These are phyloP conservation scores for Candida loeiensis DNA, from an alignment of 805 yeast species.

Conservation along the genomic window DNA sequence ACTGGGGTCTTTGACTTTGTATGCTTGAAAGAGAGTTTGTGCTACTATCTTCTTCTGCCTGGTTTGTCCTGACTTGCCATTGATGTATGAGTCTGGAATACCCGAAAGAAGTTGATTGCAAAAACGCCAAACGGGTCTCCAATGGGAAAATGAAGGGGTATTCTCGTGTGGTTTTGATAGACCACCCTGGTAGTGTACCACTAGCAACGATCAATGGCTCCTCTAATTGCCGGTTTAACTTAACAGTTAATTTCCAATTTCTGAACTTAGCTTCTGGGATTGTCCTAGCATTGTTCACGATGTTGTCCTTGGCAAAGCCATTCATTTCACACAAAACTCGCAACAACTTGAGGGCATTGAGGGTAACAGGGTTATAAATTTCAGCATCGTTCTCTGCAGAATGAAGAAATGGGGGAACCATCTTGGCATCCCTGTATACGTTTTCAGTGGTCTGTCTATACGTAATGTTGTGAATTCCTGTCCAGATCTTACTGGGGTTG, in stretches of 20 bases:
- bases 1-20: constrained; percentile 31
- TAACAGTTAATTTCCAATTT: constrained; percentile 81
- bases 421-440: neutral
- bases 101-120: constrained; percentile 89
- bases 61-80: constrained; percentile 57
- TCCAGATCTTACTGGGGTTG: constrained; percentile 56
- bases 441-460: constrained; percentile 31
- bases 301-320: constrained; percentile 17
- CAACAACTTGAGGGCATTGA: constrained; percentile 45
- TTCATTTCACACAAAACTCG: constrained; percentile 45
- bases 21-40: constrained; percentile 1
- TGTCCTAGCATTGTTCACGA: constrained; percentile 9
- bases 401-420: neutral
- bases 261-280: constrained; percentile 41
- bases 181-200: constrained; percentile 84
- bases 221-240: constrained; percentile 80
- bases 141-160: constrained; percentile 84
- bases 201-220: constrained; percentile 87
- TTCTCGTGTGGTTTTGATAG: constrained; percentile 63
- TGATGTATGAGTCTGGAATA: constrained; percentile 75
- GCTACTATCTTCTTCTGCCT: constrained; percentile 34
- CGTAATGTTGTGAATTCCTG: constrained; percentile 47
- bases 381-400: constrained; percentile 19
- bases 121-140: constrained; percentile 69
- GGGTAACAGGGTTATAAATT: constrained; percentile 26